These are phyloP conservation scores for Saccharomycopsis synnaedendra DNA, from an alignment of 805 yeast species.

Conservation along the genomic window DNA sequence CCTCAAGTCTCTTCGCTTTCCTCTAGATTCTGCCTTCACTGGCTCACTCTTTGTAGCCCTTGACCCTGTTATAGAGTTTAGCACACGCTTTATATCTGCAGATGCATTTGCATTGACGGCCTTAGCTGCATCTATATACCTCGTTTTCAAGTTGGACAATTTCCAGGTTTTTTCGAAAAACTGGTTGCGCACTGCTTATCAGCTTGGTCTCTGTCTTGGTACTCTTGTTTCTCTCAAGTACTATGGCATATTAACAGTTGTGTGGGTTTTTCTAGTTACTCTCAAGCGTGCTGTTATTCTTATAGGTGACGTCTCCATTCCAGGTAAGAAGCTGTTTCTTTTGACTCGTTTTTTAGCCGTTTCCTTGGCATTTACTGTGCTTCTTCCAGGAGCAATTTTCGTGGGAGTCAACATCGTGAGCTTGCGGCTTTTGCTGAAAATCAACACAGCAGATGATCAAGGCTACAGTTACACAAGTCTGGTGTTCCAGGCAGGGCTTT, in stretches of 20 bases:
- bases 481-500: slow-evolving; percentile 10
- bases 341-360: slow-evolving; percentile 45
- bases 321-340: slow-evolving; percentile 26
- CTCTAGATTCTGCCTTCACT: too few relatives aligned
- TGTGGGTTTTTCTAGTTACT: slow-evolving; percentile 46
- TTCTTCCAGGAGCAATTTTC: slow-evolving; percentile 7
- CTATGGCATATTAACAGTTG: slow-evolving; percentile 57
- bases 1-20: too few relatives aligned
- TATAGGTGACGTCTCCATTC: slow-evolving; percentile 55
- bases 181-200: slow-evolving; percentile 45
- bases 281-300: slow-evolving; percentile 51
- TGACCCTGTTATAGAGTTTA: too few relatives aligned
- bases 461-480: slow-evolving; percentile 11
- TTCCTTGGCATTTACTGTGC: slow-evolving; percentile 22
- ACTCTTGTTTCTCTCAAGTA: slow-evolving; percentile 52
- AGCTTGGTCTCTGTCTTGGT: slow-evolving; percentile 42
- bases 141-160: too few relatives aligned
- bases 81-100: too few relatives aligned
- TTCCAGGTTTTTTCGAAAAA: too few relatives aligned
- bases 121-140: too few relatives aligned
- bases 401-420: slow-evolving; percentile 7
- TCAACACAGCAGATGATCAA: slow-evolving; percentile 18
- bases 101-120: too few relatives aligned
- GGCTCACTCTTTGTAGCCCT: too few relatives aligned
- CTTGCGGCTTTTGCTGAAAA: slow-evolving; percentile 9